Evolutionary conservation across 352 stramenopile genomes (phyloP), one percentile per base, ranked within the genome.

Genomic region (Globisporangium splendens): DNA sequence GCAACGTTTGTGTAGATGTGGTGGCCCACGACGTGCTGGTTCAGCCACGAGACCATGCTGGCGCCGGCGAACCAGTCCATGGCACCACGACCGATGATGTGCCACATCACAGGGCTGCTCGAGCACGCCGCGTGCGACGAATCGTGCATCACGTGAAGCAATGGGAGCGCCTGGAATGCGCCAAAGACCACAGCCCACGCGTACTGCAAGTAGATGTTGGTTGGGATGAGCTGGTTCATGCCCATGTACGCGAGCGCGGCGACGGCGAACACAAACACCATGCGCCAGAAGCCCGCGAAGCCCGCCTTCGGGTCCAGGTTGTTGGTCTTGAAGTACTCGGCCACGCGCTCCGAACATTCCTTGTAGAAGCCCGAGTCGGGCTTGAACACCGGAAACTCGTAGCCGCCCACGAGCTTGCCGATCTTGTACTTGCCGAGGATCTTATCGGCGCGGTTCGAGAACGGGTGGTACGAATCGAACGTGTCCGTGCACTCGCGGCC

Each of bases 1-100:
- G 91, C 74, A 13, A 98, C 86, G 73, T 98, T 98, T 42, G 95
- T 98, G 79, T 97, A 97, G 59, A 94, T 93, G 77, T 98, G 95
- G 74, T 98, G 95, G 50, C 91, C 95, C 59, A 98, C 91, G 7
- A 97, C 93, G 78, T 98, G 95, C 74, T 98, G 95, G 66, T 98
- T 95, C 38, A 97, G 84, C 93, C 90, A 98, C 74, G 83, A 97
- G 58, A 88, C 73, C 86, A 96, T 97, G 76, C 75, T 95, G n/a
- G 83, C 86, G 31, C 91, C 91, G 17, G 89, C 83, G 33, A 96
- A 93, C 81, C 90, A 97, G 70, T 98, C 90, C 77, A 98, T 91
- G 42, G 73, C 85, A 49, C 80, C 83, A 57, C 83, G 87, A 51
- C 75, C 91, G 38, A 86, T 89, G 38, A 93, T 55, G 22, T 70